Evolutionary conservation across 768 basidiomycete genomes (phyloP), one percentile per base, ranked within the genome.

Genomic region (Suillus fuscotomentosus): DNA sequence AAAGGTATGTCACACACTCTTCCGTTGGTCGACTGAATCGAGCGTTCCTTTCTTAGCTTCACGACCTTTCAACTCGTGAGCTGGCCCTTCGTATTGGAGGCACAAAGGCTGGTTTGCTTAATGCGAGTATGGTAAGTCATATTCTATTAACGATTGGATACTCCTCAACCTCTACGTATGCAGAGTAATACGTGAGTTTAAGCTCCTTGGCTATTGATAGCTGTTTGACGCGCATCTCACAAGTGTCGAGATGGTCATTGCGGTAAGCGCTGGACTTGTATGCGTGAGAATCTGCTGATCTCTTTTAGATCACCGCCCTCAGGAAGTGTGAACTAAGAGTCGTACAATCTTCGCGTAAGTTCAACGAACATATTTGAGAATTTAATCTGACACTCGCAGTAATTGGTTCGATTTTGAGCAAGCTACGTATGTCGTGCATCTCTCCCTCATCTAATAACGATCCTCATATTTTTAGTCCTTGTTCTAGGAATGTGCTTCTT

Each of bases 401-500:
- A 66, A 87, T 95, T 61, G 94, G 94, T 3, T 87, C 89, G 0
- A 94, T 95, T 73, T 76, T 96, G 45, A 91, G 88, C 71, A 94
- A 92, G 78, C 82, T 92, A 48, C 76, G 86, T 87, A 62, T 22
- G 85, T 79, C 42, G 20, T 31, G 22, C 43, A 67, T 65, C 24
- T 64, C 13, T 20, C 42, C 39, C 5, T 15, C 22, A 60, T 59
- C 41, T 42, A 42, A 59, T 59, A 17, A 42, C 41, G 7, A 11
- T 14, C 14, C 64, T 70, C 39, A 76, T 57, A 10, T 60, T 54
- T 13, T 17, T 59, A 91, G 89, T 94, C 41, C 82, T 95, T 59
- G 88, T 95, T 20, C 82, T 94, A 38, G 93, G 93, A 57, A 93
- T 95, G 93, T 94, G 92, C 71, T 94, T 94, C 78, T 94, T 94